Base-by-base conservation (phyloP, 306 rosid genomes). In the Psophocarpus tetragonolobus region DNA sequence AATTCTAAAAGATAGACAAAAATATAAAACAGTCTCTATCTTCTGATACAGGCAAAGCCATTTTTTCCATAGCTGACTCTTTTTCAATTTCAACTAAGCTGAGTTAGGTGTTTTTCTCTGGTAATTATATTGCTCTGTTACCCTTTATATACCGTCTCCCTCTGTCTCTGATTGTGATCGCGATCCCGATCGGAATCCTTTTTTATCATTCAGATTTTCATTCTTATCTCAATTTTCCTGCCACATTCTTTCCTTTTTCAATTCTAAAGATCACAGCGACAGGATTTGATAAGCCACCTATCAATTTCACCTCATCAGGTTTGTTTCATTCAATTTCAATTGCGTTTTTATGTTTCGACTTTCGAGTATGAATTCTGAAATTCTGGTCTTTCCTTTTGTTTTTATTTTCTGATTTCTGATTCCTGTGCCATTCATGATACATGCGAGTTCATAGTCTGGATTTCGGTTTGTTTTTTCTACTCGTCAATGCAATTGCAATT, bases 261-360 rank as follows among this genome's bases (percentile, higher is more conserved):
- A 13, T 47, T 8, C 54, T 62, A 6, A 44, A 56, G 53, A 20
- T 32, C 51, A 10, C 30, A 23, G 36, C 8, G 18, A 38, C 44
- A 38, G 1, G 44, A n/a, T n/a, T 26, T 39, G 6, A 21, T 56
- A 11, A 39, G 27, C 42, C 7, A 14, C 35, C 2, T 15, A 64
- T 53, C 29, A 6, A 11, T 50, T 65, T 66, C 51, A 21, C 27
- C 0, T 71, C 2, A 50, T 80, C 75, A 53, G 84, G 79, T 80
- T 1, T 11, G 42, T 38, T 47, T 17, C 68, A 3, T 80, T 38
- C 38, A 13, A 39, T 23, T 79, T n/a, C n/a, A n/a, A n/a, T n/a
- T 35, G n/a, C 1, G 38, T 27, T 62, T 26, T 38, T 13, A 18
- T 35, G 4, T 20, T 53, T 23, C 3, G 4, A 5, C 3, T 15